Conservation (phyloP, 495 filamentous ascomycete genomes). For the Apodospora peruviana region DNA sequence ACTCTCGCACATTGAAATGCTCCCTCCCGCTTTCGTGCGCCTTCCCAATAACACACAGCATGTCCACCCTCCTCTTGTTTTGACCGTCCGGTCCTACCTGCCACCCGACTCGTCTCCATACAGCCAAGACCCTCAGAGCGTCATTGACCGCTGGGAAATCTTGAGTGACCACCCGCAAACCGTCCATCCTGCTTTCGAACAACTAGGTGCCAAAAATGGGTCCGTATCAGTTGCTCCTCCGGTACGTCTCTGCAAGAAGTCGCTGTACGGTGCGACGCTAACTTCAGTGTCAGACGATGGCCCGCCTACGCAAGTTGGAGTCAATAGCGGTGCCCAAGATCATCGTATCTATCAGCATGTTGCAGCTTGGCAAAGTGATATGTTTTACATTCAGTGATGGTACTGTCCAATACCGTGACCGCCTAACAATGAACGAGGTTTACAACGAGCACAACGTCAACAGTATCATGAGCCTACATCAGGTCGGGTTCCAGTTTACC, state of each 20-base stretch:
- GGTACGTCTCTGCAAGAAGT: constrained; percentile 15
- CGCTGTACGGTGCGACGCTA: constrained; percentile 1
- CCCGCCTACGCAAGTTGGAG: constrained; percentile 59
- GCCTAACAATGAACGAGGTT: constrained; percentile 60
- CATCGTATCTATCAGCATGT: constrained; percentile 58
- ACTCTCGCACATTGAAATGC: constrained; percentile 60
- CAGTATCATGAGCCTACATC: constrained; percentile 60
- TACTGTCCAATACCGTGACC: constrained; percentile 70
- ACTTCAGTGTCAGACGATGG: constrained; percentile 42
- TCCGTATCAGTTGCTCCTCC: constrained; percentile 35
- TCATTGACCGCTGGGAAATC: constrained; percentile 77
- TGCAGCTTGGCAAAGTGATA: constrained; percentile 62
- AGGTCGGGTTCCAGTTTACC: constrained; percentile 68
- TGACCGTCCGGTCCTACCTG: constrained; percentile 66
- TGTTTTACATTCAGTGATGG: constrained; percentile 71
- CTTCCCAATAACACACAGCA: constrained; percentile 32
- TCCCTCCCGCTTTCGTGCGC: constrained; percentile 39
- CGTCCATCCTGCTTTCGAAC: constrained; percentile 69
- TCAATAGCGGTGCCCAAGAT: constrained; percentile 60
- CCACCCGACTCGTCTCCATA: constrained; percentile 47
- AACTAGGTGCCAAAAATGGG: constrained; percentile 56
- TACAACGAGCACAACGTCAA: constrained; percentile 55
- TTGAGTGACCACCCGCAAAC: constrained; percentile 49
- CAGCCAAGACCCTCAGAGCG: constrained; percentile 56
- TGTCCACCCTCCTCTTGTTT: constrained; percentile 53